A percentile compares a stretch with the other conserved stretches of the same genome.
phyloP scores from a whole-genome alignment of 192 early-diverging fungal species.

The Thoreauomyces humboldtii region DNA sequence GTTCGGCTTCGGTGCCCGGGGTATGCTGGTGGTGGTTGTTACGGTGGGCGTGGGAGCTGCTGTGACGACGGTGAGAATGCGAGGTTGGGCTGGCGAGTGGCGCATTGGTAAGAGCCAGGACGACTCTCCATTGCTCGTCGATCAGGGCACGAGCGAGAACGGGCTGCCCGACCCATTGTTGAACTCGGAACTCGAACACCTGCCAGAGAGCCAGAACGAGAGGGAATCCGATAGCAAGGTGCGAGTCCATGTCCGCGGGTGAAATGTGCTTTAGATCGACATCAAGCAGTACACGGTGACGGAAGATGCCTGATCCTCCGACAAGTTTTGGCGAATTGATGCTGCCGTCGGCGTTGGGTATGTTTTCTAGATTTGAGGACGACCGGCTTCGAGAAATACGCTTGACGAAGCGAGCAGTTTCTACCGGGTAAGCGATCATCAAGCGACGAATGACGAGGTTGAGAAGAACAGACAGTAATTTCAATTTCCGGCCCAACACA shows the following conservation, averaged over 20 bases:
- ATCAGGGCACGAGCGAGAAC: conserved; percentile 38
- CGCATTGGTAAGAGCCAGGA: conserved; percentile 35
- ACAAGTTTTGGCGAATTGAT: background rate
- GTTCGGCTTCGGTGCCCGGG: background rate
- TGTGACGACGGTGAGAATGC: background rate
- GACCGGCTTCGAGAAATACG: conserved; percentile 22
- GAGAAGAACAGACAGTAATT: conserved; percentile 45
- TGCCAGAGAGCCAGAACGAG: conserved; percentile 54
- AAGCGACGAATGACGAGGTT: conserved; percentile 45
- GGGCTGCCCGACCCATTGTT: conserved; percentile 49
- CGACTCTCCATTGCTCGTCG: conserved; percentile 45
- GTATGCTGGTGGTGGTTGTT: background rate
- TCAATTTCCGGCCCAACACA: conserved; percentile 44
- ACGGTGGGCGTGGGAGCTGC: background rate
- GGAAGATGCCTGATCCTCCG: conserved; percentile 10
- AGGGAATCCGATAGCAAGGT: conserved; percentile 44
- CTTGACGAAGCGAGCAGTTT: conserved; percentile 46
- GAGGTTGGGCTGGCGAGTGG: conserved; percentile 3
- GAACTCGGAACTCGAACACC: conserved; percentile 53
- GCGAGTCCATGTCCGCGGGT: background rate
- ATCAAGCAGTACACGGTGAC: conserved; percentile 11
- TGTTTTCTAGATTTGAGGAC: conserved; percentile 5
- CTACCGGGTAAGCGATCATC: conserved; percentile 35
- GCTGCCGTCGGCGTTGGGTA: background rate
- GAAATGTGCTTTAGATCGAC: conserved; percentile 30